Conservation (phyloP, 768 basidiomycete species). For the Peribolospora baueri region DNA sequence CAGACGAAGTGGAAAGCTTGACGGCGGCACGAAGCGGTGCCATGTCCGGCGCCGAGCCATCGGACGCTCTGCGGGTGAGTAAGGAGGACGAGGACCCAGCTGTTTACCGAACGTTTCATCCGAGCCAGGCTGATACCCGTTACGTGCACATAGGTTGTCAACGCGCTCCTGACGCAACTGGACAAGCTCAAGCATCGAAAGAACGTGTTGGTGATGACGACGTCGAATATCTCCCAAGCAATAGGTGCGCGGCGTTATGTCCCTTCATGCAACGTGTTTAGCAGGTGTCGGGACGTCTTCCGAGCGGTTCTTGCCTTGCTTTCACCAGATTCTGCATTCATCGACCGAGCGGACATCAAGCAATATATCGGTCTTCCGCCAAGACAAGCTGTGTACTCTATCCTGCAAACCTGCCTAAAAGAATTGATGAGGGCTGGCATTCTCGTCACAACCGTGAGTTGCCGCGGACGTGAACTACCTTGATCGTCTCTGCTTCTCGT, state of each 20-base stretch:
- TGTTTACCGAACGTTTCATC: not conserved
- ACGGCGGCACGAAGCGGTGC: slow-evolving; percentile 86
- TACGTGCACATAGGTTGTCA: slow-evolving; percentile 47
- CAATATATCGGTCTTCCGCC: slow-evolving; percentile 84
- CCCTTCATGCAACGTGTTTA: not conserved
- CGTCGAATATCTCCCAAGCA: slow-evolving; percentile 79
- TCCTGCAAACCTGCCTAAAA: slow-evolving; percentile 51
- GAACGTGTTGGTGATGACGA: slow-evolving; percentile 88
- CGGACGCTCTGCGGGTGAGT: slow-evolving; percentile 66
- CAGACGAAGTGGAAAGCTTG: slow-evolving; percentile 89
- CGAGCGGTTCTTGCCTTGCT: not conserved
- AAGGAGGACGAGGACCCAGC: too few species aligned
- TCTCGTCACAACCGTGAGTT: slow-evolving; percentile 36
- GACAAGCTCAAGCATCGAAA: slow-evolving; percentile 81
- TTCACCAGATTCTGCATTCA: slow-evolving; percentile 60
- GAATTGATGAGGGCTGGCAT: slow-evolving; percentile 59
- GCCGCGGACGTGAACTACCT: too few species aligned
- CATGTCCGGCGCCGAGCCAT: slow-evolving; percentile 85
- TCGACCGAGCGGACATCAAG: slow-evolving; percentile 88
- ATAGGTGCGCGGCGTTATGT: slow-evolving; percentile 36
- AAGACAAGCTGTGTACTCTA: slow-evolving; percentile 77
- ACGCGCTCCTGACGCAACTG: slow-evolving; percentile 84
- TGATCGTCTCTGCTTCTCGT: too few species aligned
- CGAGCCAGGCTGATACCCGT: not conserved
- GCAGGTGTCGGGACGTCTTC: not conserved